Conservation (phyloP, 2,329 filamentous ascomycete genomes). For the Aspergillus cejpii region DNA sequence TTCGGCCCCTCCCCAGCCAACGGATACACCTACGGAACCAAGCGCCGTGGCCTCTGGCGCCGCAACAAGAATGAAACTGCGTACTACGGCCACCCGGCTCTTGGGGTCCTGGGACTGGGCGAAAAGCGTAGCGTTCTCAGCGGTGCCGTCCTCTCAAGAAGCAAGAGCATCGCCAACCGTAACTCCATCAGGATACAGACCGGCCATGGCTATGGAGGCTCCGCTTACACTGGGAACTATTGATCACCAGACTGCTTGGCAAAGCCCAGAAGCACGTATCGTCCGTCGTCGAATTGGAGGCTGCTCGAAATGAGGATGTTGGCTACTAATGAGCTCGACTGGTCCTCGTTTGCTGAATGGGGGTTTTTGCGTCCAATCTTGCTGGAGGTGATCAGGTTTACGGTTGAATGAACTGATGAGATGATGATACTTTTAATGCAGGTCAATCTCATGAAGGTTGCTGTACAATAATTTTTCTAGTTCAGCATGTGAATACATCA, state of each 20-base stretch:
- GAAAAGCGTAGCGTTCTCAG: constrained; percentile 14
- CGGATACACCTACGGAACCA: constrained; percentile 59
- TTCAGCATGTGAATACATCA: too few species aligned
- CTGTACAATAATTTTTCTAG: constrained; percentile 2
- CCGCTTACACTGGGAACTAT: constrained; percentile 29
- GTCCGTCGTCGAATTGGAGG: too few species aligned
- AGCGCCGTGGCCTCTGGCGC: constrained; percentile 34
- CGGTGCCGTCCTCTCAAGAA: constrained; percentile 19
- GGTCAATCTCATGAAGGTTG: not conserved
- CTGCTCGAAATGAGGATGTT: not conserved
- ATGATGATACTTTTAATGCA: constrained; percentile 1
- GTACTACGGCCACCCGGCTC: constrained; percentile 37
- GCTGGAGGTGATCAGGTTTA: not conserved
- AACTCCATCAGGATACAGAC: constrained; percentile 7
- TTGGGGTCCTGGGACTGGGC: constrained; percentile 33
- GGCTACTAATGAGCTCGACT: not conserved
- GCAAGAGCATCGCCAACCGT: constrained; percentile 14
- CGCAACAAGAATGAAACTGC: constrained; percentile 41
- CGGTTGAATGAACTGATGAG: constrained; percentile 3
- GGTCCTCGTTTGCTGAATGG: not conserved
- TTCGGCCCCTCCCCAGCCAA: constrained; percentile 61
- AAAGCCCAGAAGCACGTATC: too few species aligned
- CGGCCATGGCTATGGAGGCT: constrained; percentile 27
- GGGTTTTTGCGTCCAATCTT: not conserved
- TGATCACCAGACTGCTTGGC: constrained; percentile 9